phyloP scores from a whole-genome alignment of 1,284 basidiomycete genomes.

The Pseudozyma flocculosa region DNA sequence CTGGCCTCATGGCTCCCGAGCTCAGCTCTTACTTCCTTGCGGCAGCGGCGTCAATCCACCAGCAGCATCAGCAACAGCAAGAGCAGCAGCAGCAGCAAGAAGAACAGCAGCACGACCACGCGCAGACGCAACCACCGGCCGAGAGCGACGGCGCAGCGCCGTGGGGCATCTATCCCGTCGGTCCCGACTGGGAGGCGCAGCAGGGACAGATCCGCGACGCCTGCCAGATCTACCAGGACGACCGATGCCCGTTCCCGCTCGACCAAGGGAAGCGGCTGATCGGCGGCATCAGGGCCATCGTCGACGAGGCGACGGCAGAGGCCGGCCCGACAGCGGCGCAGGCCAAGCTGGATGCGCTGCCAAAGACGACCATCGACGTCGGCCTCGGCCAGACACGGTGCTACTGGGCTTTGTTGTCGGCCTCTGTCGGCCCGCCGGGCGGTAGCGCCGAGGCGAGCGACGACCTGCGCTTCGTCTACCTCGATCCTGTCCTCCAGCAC shows the following conservation, averaged over 20 bases:
- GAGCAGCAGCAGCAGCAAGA: conserved; percentile 1
- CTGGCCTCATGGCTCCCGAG: conserved; percentile 6
- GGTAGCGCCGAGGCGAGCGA: conserved; percentile 13
- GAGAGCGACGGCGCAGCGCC: neutral
- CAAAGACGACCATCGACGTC: conserved; percentile 8
- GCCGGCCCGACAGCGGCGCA: neutral
- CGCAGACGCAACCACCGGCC: neutral
- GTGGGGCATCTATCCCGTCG: neutral
- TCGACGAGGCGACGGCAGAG: neutral
- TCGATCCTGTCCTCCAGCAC: conserved; percentile 77
- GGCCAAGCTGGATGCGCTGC: conserved; percentile 1
- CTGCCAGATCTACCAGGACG: conserved; percentile 20
- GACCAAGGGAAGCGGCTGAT: conserved; percentile 14
- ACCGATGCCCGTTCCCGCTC: conserved; percentile 22
- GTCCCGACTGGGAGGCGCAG: neutral
- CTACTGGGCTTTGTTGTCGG: conserved; percentile 43
- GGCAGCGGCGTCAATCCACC: conserved; percentile 32
- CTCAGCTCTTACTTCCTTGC: conserved; percentile 37
- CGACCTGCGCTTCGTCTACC: conserved; percentile 78
- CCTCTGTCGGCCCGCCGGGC: conserved; percentile 7
- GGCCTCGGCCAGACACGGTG: conserved; percentile 34
- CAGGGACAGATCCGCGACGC: conserved; percentile 10
- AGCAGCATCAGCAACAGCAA: conserved; percentile 21
- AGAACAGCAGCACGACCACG: neutral
- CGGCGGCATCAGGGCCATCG: conserved; percentile 8